These are phyloP conservation scores for Colletotrichum filicis DNA, from an alignment of 2,329 filamentous ascomycete genomes.

Conservation along the genomic window DNA sequence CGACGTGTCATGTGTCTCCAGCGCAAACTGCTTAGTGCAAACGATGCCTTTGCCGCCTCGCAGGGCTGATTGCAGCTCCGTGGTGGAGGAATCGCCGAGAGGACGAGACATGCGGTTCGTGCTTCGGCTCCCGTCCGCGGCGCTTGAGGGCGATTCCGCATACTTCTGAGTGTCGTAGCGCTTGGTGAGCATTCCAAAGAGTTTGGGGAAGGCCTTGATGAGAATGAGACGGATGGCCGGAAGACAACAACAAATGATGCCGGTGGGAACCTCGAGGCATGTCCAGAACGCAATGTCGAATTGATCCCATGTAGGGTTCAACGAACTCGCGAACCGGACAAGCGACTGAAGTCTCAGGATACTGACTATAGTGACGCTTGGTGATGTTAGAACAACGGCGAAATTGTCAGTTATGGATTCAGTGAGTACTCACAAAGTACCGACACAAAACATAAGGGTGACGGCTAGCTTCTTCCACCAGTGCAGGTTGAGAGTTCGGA, in stretches of 20 bases:
- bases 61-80: background rate
- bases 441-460: slow-evolving; percentile 55
- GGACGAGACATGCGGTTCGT: background rate
- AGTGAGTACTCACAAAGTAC: slow-evolving; percentile 47
- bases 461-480: slow-evolving; percentile 56
- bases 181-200: slow-evolving; percentile 23
- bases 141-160: slow-evolving; percentile 1
- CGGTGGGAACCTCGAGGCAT: slow-evolving; percentile 23
- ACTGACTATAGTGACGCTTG: slow-evolving; percentile 45
- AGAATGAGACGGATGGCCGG: slow-evolving; percentile 31
- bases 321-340: slow-evolving; percentile 40
- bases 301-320: slow-evolving; percentile 45
- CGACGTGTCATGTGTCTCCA: slow-evolving; percentile 11
- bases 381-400: background rate
- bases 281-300: slow-evolving; percentile 39
- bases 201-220: slow-evolving; percentile 18
- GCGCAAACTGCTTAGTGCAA: background rate
- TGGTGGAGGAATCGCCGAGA: background rate
- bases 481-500: slow-evolving; percentile 47
- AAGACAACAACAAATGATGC: slow-evolving; percentile 30
- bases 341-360: slow-evolving; percentile 44
- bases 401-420: background rate
- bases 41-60: background rate
- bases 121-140: background rate
- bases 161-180: slow-evolving; percentile 7